phyloP scores from a whole-genome alignment of 495 filamentous ascomycete genomes.

The Podospora comata region DNA sequence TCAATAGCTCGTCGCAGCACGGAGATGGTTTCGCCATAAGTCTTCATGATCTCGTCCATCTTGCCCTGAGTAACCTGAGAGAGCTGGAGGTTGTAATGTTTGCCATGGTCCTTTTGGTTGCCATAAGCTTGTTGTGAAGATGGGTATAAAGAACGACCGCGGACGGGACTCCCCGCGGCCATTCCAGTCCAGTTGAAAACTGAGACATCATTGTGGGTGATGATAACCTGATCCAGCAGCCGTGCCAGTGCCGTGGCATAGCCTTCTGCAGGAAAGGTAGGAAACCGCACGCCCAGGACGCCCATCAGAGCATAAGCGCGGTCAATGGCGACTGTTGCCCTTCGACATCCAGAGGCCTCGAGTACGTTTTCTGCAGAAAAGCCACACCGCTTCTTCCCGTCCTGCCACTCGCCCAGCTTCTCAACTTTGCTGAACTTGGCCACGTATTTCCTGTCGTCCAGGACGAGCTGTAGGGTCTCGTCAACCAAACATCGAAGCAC shows the following conservation, averaged over 20 bases:
- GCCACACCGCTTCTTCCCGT: constrained; percentile 26
- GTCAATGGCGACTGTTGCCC: constrained; percentile 35
- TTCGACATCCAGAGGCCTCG: constrained; percentile 30
- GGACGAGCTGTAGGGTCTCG: constrained; percentile 28
- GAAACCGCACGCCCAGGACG: constrained; percentile 38
- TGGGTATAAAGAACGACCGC: constrained; percentile 39
- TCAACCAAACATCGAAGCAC: constrained; percentile 30
- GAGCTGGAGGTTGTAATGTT: constrained; percentile 29
- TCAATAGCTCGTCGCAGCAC: constrained; percentile 33
- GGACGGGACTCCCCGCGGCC: constrained; percentile 35
- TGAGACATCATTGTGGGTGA: constrained; percentile 39
- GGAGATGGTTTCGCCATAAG: constrained; percentile 25
- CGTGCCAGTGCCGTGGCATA: constrained; percentile 37
- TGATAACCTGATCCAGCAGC: constrained; percentile 40
- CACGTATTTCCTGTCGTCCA: constrained; percentile 32
- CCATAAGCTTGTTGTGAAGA: constrained; percentile 33
- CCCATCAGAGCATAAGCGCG: constrained; percentile 41
- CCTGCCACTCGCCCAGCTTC: constrained; percentile 29
- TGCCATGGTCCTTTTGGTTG: constrained; percentile 23
- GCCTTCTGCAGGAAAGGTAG: constrained; percentile 39
- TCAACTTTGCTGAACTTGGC: constrained; percentile 37
- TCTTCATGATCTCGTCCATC: constrained; percentile 29
- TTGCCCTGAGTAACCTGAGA: constrained; percentile 25
- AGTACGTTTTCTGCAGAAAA: constrained; percentile 36
- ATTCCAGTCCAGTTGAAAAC: constrained; percentile 44